These are phyloP conservation scores for Globisporangium spinosum DNA, from an alignment of 352 stramenopile species.

Conservation along the genomic window DNA sequence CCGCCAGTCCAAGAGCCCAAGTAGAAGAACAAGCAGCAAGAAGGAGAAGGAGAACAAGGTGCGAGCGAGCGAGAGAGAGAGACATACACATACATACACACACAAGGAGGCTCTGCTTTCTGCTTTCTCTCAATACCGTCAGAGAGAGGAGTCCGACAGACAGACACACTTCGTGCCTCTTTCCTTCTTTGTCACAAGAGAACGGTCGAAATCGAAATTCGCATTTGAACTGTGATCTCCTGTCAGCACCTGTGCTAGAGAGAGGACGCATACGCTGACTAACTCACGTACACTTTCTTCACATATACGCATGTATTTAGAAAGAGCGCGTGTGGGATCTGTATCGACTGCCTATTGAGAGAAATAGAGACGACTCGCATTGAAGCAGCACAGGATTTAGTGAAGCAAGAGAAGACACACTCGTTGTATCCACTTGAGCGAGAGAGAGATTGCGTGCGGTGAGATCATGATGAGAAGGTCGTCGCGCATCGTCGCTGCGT, in stretches of 20 bases:
- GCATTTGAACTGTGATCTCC: not conserved
- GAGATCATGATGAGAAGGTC: constrained; percentile 54
- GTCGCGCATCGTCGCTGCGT: constrained; percentile 47
- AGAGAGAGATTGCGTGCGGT: not conserved
- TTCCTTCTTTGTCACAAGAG: not conserved
- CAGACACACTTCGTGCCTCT: not conserved
- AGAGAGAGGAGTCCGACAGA: not conserved
- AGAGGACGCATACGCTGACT: not conserved
- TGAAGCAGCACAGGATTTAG: not conserved
- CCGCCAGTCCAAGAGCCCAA: constrained; percentile 2
- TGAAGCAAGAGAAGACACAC: not conserved
- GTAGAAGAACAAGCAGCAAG: constrained; percentile 4
- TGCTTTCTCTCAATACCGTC: not conserved
- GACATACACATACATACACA: not conserved
- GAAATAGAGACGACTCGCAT: not conserved
- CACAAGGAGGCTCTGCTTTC: not conserved
- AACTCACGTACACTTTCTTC: not conserved
- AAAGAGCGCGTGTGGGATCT: not conserved
- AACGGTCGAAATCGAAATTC: not conserved
- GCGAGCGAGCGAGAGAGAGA: not conserved
- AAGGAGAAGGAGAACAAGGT: constrained; percentile 9
- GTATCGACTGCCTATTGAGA: not conserved
- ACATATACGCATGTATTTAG: not conserved
- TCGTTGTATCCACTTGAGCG: not conserved
- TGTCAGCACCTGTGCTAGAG: not conserved